Evolutionary conservation across 345 rosid genomes (phyloP), one percentile per base, ranked within the genome.

Genomic region (Lepidium africanum): DNA sequence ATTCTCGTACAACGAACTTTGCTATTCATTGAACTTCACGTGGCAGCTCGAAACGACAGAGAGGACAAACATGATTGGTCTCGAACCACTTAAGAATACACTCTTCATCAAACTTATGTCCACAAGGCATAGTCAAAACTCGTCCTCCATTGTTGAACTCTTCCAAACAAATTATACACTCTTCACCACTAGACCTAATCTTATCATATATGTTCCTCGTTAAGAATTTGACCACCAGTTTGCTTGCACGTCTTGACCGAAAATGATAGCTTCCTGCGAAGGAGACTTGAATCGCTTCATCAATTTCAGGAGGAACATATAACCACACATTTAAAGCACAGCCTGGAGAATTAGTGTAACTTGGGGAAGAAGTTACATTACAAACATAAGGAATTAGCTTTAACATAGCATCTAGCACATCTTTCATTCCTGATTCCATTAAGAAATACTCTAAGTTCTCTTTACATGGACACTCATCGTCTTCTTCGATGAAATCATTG

Each of bases 391-490:
- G 0, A 2, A 48, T 8, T 11, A 73, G 60, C 0, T 19, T 1
- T 2, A 11, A 0, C 2, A 65, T 2, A 14, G 46, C 66, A 8
- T 30, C 1, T 5, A 0, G 0, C 12, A 30, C 7, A 30, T 30
- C 55, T 11, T 12, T 5, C 8, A 48, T 23, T 37, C 32, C 33
- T 19, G 67, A 65, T 5, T 23, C 72, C 33, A 59, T 1, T 21
- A 66, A 41, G 67, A 73, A 73, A 16, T 50, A 65, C 2, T 65
- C 14, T 11, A 73, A 15, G 3, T 58, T 38, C 12, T 49, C 61
- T 65, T 58, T 50, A 60, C 47, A 40, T 6, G 0, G 15, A 58
- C 77, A 65, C 33, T 48, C 57, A 3, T 56, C 47, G 2, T 30
- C 33, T 30, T 30, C 7, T 30, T 50, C 47, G 4, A 40, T 30